Percentiles rank a stretch among this genome's conserved stretches.
These are phyloP conservation scores for Plantago coronopus DNA, from an alignment of 305 asterid genomes.

Conservation along the genomic window DNA sequence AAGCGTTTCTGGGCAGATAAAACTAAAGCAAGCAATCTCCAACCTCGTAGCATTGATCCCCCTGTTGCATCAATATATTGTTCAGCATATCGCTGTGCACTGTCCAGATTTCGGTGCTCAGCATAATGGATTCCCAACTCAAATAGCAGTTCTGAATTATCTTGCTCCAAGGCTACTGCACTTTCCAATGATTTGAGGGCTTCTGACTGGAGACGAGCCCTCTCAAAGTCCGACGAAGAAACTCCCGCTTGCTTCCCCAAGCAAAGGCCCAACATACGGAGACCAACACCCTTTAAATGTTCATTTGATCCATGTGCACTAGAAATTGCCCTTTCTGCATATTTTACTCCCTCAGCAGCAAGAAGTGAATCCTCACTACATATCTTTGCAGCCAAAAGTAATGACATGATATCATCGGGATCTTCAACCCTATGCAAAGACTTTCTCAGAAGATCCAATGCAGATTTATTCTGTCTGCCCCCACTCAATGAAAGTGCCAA, in stretches of 20 bases:
- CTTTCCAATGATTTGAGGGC: constrained; percentile 76
- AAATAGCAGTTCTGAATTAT: constrained; percentile 63
- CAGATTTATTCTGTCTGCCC: constrained; percentile 56
- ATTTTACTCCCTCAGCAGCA: constrained; percentile 83
- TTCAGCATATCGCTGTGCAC: constrained; percentile 77
- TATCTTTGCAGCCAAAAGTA: constrained; percentile 76
- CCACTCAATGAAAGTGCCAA: constrained; percentile 77
- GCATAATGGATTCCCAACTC: constrained; percentile 86
- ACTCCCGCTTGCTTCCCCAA: constrained; percentile 80
- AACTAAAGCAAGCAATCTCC: constrained; percentile 90
- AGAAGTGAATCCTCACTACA: constrained; percentile 68
- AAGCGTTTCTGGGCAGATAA: constrained; percentile 85
- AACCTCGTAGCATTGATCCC: constrained; percentile 76
- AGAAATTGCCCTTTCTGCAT: constrained; percentile 67
- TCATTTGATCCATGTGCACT: constrained; percentile 52
- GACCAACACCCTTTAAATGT: constrained; percentile 81
- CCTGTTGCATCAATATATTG: constrained; percentile 87
- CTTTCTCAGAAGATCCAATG: constrained; percentile 73
- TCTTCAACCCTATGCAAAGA: constrained; percentile 71
- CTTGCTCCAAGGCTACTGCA: constrained; percentile 70
- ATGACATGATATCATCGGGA: constrained; percentile 74
- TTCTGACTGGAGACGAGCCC: constrained; percentile 88
- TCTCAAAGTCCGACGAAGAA: constrained; percentile 83
- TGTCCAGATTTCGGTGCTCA: constrained; percentile 76
- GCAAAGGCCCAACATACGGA: constrained; percentile 82